Base-by-base conservation (phyloP, 805 yeast species). In the Saturnispora zaruensis region DNA sequence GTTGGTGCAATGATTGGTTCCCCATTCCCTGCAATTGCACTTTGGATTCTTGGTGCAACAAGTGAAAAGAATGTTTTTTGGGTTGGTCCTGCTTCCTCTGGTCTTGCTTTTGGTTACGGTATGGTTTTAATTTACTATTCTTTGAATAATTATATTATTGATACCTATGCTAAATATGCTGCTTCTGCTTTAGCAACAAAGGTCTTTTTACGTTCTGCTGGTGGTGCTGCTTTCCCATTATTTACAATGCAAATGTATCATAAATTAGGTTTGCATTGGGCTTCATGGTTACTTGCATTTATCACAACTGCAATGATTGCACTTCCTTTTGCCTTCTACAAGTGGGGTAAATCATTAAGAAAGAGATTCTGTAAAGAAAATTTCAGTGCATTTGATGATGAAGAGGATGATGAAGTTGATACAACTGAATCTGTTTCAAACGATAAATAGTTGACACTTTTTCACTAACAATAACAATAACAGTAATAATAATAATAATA, bases 191-290 rank as follows among this genome's bases (percentile, higher is more conserved):
- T 85, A 57, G 91, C 91, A 14, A 84, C 91, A 4, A 85, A 85
- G 63, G 91, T 84, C 28, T 84, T 85, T 59, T 70, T 85, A 58
- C 77, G 95, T 73, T 76, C 84, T 58, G 84, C 88, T 20, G 90
- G 89, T 60, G 95, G 93, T 71, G 91, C 89, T 25, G 91, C 89
- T 0, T 84, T 85, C 76, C 90, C 91, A 53, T 70, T 85, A 57
- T 84, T 85, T 63, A 79, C 85, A n/a, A 78, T 81, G 36, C 91
- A 84, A 66, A 84, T 85, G 91, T 85, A 84, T 64, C 77, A 77
- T 53, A 78, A 71, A 48, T 66, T 85, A 59, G 91, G 91, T 5
- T 68, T 85, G 47, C 82, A 81, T 55, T 85, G 93, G 93, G 95
- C 89, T 21, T 75, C 82, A 59, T 85, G 84, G 81, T 70, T 85